A percentile compares a stretch with the other conserved stretches of the same genome.
These are phyloP conservation scores for Tilletia horrida DNA, from an alignment of 1,284 basidiomycete genomes.

Conservation along the genomic window DNA sequence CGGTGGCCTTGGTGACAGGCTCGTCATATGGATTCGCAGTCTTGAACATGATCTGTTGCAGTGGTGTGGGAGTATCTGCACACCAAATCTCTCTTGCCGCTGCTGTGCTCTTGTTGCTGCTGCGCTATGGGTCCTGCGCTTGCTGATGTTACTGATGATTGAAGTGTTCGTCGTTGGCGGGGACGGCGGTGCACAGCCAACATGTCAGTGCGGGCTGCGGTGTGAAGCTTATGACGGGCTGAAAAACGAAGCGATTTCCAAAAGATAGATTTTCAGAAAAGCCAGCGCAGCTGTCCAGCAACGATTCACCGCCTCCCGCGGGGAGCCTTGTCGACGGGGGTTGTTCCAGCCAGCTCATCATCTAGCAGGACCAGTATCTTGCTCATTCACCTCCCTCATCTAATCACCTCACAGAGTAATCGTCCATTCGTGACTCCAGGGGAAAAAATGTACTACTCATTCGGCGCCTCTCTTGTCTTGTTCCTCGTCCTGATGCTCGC, in stretches of 20 bases:
- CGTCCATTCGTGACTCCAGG: too few species aligned
- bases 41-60: constrained; percentile 37
- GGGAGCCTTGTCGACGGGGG: too few species aligned
- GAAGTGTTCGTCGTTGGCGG: neutral
- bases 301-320: too few species aligned
- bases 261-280: neutral
- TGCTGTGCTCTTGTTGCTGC: neutral
- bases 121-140: neutral
- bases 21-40: constrained; percentile 82
- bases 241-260: neutral
- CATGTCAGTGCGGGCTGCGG: neutral
- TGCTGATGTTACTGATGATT: neutral
- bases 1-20: constrained; percentile 86
- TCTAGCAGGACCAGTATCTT: too few species aligned
- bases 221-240: neutral
- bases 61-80: neutral
- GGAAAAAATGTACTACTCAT: constrained; percentile 29
- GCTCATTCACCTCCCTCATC: too few species aligned
- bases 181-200: neutral
- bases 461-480: constrained; percentile 29
- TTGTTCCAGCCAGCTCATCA: too few species aligned
- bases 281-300: too few species aligned
- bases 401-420: too few species aligned
- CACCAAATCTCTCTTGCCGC: neutral
- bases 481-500: constrained; percentile 26